A percentile compares a stretch with the other conserved stretches of the same genome.
phyloP scores from a whole-genome alignment of 495 filamentous ascomycete genomes.

The Hypomontagnella submonticulosa region DNA sequence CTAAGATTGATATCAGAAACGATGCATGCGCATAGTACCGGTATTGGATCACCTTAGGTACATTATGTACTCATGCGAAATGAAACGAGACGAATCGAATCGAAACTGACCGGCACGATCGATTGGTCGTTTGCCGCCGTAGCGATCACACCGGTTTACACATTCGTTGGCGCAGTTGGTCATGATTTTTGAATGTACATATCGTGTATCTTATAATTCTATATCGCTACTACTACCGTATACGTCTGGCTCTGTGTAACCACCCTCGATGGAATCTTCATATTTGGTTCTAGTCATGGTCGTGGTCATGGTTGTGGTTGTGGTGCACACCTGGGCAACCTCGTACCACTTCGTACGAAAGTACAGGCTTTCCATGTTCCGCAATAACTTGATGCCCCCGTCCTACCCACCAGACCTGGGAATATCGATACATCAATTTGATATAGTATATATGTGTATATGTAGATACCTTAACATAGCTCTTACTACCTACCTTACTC shows the following conservation, averaged over 20 bases:
- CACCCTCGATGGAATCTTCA: conserved; percentile 1
- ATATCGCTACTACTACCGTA: not conserved
- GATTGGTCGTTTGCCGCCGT: conserved; percentile 34
- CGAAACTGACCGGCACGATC: conserved; percentile 25
- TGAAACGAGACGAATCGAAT: conserved; percentile 6
- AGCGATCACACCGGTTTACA: conserved; percentile 35
- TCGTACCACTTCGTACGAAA: too few relatives aligned
- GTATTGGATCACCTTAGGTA: conserved; percentile 29
- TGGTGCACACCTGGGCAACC: too few relatives aligned
- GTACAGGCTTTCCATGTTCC: not conserved
- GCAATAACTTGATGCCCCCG: not conserved
- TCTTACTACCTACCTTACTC: conserved; percentile 16
- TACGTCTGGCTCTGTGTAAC: conserved; percentile 26
- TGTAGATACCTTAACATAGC: conserved; percentile 6
- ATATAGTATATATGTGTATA: too few relatives aligned
- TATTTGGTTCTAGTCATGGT: not conserved
- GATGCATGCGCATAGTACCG: conserved; percentile 11
- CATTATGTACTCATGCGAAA: conserved; percentile 15
- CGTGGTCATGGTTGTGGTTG: too few relatives aligned
- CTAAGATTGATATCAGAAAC: conserved; percentile 5
- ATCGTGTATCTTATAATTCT: not conserved
- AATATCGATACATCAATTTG: conserved; percentile 14
- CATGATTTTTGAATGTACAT: conserved; percentile 4
- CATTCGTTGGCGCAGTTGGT: not conserved
- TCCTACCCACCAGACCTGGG: conserved; percentile 1